Evolutionary conservation across 31 red algal species (phyloP).

Genomic region (Porphyra umbilicalis): DNA sequence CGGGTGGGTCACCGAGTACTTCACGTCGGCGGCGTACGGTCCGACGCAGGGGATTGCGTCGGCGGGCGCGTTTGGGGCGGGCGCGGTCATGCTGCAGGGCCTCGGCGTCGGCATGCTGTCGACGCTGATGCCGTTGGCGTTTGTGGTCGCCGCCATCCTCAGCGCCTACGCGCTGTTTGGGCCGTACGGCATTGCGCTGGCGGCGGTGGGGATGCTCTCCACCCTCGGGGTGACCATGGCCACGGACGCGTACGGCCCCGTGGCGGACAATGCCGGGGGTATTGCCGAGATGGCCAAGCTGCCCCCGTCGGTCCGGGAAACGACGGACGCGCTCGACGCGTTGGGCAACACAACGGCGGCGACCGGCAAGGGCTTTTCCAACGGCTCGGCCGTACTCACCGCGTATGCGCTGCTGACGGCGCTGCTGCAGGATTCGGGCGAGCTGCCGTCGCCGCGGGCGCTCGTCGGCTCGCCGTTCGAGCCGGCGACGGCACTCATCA

Average conservation of each 20-base stretch:
- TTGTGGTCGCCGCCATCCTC: conserved; percentile 45
- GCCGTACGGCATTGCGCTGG: conserved; percentile 51
- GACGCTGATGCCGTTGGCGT: conserved; percentile 14
- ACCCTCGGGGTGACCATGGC: conserved; percentile 28
- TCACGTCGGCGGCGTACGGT: conserved; percentile 11
- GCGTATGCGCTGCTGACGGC: conserved; percentile 19
- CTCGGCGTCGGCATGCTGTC: conserved; percentile 49
- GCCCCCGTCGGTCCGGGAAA: conserved; percentile 17
- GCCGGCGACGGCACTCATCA: conserved; percentile 10
- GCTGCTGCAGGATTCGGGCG: conserved; percentile 16
- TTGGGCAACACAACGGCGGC: conserved; percentile 18
- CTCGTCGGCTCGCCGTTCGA: conserved; percentile 18
- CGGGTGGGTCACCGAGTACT: conserved; percentile 21
- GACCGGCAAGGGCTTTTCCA: conserved; percentile 12
- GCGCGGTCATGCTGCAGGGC: conserved; percentile 12
- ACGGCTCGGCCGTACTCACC: conserved; percentile 27
- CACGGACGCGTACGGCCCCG: conserved; percentile 27
- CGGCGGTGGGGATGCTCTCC: conserved; percentile 33
- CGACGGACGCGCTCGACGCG: conserved; percentile 27
- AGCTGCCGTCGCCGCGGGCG: conserved; percentile 12
- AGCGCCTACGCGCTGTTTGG: conserved; percentile 42
- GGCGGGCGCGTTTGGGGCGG: conserved; percentile 8
- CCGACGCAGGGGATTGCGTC: conserved; percentile 12
- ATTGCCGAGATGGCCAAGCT: conserved; percentile 45
- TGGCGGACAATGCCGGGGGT: conserved; percentile 28